A percentile compares a stretch with the other conserved stretches of the same genome.
Evolutionary conservation across 306 rosid genomes (phyloP).

Genomic region (Leucaena leucocephala): DNA sequence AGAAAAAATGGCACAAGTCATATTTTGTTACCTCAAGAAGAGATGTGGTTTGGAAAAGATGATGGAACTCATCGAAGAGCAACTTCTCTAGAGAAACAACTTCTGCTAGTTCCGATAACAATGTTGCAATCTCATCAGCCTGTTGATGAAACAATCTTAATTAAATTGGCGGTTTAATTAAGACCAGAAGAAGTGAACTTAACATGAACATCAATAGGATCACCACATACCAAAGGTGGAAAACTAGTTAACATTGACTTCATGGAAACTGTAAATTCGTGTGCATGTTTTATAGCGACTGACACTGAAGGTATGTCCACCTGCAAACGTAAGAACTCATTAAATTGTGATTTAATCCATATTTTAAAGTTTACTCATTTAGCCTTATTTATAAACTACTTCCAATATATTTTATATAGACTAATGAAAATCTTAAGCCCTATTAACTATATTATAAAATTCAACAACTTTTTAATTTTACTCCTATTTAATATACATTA

Average conservation of each 20-base stretch:
- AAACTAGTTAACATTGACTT: conserved; percentile 41
- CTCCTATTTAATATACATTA: too few relatives aligned
- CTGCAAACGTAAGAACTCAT: conserved; percentile 30
- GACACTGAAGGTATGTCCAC: conserved; percentile 42
- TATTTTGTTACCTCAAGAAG: conserved; percentile 56
- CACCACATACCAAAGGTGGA: conserved; percentile 49
- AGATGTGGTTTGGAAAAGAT: conserved; percentile 43
- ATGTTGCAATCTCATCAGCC: conserved; percentile 49
- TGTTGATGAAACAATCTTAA: conserved; percentile 33
- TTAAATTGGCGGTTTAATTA: background rate
- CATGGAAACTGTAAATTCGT: conserved; percentile 50
- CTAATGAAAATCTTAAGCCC: too few relatives aligned
- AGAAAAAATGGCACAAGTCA: background rate
- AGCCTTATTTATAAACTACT: too few relatives aligned
- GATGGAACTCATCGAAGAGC: conserved; percentile 60
- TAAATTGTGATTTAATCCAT: background rate
- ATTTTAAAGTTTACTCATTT: background rate
- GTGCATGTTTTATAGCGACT: conserved; percentile 48
- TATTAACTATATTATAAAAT: too few relatives aligned
- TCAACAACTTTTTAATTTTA: too few relatives aligned
- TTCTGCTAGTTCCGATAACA: conserved; percentile 62
- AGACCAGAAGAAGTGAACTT: background rate
- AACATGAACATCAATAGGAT: background rate
- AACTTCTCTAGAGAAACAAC: conserved; percentile 64
- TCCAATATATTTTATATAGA: too few relatives aligned